Base-by-base conservation (phyloP, 1,284 basidiomycete species). In the Leccinum olivaceoglutinosum region DNA sequence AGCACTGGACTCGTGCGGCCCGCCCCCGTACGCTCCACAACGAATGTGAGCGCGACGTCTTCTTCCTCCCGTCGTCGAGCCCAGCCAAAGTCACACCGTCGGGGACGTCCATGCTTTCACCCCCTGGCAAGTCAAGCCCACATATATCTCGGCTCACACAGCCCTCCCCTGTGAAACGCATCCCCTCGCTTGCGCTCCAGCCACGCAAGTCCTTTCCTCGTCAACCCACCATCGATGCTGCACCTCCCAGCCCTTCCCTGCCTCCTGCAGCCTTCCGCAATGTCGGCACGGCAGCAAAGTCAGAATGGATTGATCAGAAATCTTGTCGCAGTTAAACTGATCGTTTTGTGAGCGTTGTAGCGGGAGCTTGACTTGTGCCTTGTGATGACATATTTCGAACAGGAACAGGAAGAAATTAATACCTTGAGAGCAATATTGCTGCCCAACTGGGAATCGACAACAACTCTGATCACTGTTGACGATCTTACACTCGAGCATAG, bases 401-500 rank as follows among this genome's bases (percentile, higher is more conserved):
- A 29, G 29, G 29, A 5, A 29, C 18, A 18, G 18, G 18, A 18
- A 18, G 18, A 18, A 18, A 29, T 29, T 29, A 29, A 29, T 29
- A 29, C 29, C 29, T 29, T 29, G 29, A 29, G 29, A 29, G 29
- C 29, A 29, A 29, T 5, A 29, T 29, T 29, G 29, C 29, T 29
- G 29, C 29, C 29, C 29, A 29, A 29, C 3, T 29, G 29, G 29
- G 29, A 29, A 29, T 29, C 29, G 29, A 29, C 29, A 29, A 29
- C 29, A 63, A 66, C 74, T 70, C 60, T 73, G 71, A 68, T 81
- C 78, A 67, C 79, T 78, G 64, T 80, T 77, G 63, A 84, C 83
- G 70, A 83, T 83, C 81, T 90, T 90, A 81, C 89, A 87, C 75
- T 90, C 90, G 65, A 79, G 79, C 64, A 86, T 84, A 64, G 74